Evolutionary conservation across 2,329 filamentous ascomycete species (phyloP), one percentile per base, ranked within the genome.

Genomic region (Fonsecaea pedrosoi): DNA sequence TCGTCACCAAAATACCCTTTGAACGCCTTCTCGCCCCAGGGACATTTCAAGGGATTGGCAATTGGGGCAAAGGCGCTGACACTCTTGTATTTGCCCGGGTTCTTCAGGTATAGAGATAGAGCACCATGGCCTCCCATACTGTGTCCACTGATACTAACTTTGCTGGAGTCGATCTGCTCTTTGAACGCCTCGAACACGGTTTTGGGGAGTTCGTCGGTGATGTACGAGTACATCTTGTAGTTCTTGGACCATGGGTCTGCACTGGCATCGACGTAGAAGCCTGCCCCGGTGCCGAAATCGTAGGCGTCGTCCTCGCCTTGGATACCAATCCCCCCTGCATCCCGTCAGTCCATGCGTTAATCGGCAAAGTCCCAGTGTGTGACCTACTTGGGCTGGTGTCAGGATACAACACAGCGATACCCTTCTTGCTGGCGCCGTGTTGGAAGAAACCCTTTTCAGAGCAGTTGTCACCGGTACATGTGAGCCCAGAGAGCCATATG

Each of bases 91-190:
- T 87, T 88, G 70, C 91, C 92, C 0, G 95, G 94, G 81, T 98
- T 90, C 83, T 92, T 94, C 60, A 99, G 85, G 83, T 91, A 98
- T 73, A 98, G 82, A 54, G 94, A 97, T 73, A 99, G 83, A 54
- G 95, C 95, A 70, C 95, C 95, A 79, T 99, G 95, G 0, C 95
- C 95, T 72, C 95, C 95, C 95, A 99, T 99, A 74, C 90, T 94
- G 82, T 99, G 95, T 5, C 95, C 95, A 48, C 92, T 92, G 75
- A 99, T 95, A 78, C 89, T 90, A 63, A 97, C 88, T 48, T 90
- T 85, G 34, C 75, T 79, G 0, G 79, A 75, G 78, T 98, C 94
- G 35, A 99, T 83, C 75, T 87, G 84, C 35, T 86, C 83, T 54
- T 61, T 61, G 80, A 93, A 96, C 32, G 86, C 84, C 35, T 79